Evolutionary conservation across 805 yeast genomes (phyloP).

Genomic region (Lachancea kluyveri): DNA sequence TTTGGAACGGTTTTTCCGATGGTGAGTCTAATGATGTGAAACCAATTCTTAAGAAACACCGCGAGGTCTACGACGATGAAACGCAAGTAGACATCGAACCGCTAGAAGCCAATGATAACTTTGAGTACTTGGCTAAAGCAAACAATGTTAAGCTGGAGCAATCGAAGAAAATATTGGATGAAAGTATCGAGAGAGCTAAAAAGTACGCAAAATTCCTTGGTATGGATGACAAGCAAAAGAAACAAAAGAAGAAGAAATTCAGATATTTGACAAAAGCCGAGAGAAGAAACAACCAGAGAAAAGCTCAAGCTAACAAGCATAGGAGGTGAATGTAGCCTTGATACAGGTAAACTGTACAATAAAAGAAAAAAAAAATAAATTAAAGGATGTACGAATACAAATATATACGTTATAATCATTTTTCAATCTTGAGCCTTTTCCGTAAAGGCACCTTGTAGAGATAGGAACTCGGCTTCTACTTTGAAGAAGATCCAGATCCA

Average conservation of each 20-base stretch:
- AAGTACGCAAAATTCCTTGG: slow-evolving; percentile 72
- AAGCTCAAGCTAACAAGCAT: slow-evolving; percentile 35
- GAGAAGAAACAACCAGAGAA: slow-evolving; percentile 54
- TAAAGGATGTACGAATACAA: too few species aligned
- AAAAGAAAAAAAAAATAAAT: not conserved
- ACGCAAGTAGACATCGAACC: slow-evolving; percentile 44
- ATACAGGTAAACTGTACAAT: slow-evolving; percentile 2
- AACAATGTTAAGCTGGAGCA: slow-evolving; percentile 67
- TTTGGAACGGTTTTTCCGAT: slow-evolving; percentile 36
- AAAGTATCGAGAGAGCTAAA: slow-evolving; percentile 72
- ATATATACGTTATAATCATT: slow-evolving; percentile 10
- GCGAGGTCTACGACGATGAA: slow-evolving; percentile 30
- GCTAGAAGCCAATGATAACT: slow-evolving; percentile 40
- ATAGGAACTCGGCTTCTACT: slow-evolving; percentile 75
- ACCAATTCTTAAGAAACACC: slow-evolving; percentile 29
- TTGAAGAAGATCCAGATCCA: slow-evolving; percentile 87
- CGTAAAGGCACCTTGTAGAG: too few species aligned
- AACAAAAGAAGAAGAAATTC: slow-evolving; percentile 66
- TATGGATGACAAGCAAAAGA: slow-evolving; percentile 35
- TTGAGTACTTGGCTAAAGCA: slow-evolving; percentile 56
- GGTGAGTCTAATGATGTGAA: slow-evolving; percentile 19
- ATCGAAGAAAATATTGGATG: slow-evolving; percentile 63
- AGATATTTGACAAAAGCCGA: slow-evolving; percentile 81
- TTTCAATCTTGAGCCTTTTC: slow-evolving; percentile 1
- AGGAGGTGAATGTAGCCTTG: slow-evolving; percentile 18